Conservation (phyloP, 2,329 filamentous ascomycete genomes). For the Fusarium nurragi region DNA sequence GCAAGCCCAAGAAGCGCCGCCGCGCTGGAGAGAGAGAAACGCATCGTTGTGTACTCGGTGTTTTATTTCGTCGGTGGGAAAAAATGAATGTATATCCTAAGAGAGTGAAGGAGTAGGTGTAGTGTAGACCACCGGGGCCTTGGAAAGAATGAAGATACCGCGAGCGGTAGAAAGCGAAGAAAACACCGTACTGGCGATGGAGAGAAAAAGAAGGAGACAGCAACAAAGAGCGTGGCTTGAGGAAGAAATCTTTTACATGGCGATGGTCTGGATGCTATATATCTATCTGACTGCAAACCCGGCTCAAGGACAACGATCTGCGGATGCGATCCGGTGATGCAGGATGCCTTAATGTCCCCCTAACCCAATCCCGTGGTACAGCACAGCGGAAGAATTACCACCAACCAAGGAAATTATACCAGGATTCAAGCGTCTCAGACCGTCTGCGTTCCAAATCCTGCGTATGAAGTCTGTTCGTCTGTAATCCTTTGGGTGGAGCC, state of each 20-base stretch:
- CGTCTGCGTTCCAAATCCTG: conserved; percentile 13
- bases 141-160: conserved; percentile 29
- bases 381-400: not conserved
- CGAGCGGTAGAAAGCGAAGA: conserved; percentile 16
- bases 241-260: not conserved
- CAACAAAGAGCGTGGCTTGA: conserved; percentile 18
- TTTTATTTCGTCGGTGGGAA: not conserved
- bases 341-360: conserved; percentile 32
- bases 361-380: not conserved
- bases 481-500: conserved; percentile 11
- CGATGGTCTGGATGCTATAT: conserved; percentile 2
- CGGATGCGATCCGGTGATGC: not conserved
- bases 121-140: conserved; percentile 36
- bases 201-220: conserved; percentile 15
- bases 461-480: not conserved
- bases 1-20: conserved; percentile 39
- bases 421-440: conserved; percentile 4
- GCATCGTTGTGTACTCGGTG: conserved; percentile 19
- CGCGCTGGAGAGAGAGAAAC: conserved; percentile 18
- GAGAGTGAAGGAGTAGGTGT: conserved; percentile 18
- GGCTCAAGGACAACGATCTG: not conserved
- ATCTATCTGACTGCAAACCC: not conserved
- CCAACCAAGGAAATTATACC: not conserved
- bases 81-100: conserved; percentile 5
- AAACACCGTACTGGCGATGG: conserved; percentile 29